A percentile compares a stretch with the other conserved stretches of the same genome.
Conservation (phyloP, 805 yeast genomes). For the Starmerella powellii region DNA sequence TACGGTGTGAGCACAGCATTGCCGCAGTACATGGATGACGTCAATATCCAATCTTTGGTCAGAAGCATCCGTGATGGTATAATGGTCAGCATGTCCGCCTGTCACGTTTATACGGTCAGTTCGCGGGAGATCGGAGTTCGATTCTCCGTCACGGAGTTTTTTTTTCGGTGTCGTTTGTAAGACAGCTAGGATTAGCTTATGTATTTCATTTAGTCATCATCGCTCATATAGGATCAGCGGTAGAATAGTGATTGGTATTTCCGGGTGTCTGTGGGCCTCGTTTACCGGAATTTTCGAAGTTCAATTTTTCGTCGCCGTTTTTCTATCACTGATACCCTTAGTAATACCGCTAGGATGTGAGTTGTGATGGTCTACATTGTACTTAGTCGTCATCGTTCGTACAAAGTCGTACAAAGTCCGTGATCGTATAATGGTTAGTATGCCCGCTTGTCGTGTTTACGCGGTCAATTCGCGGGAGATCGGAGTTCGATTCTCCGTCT, state of each 20-base stretch:
- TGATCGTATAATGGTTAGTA: constrained; percentile 18
- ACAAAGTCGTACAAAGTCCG: constrained; percentile 3
- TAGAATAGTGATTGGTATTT: too few species aligned
- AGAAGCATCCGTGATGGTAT: constrained; percentile 18
- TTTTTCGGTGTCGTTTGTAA: constrained; percentile 6
- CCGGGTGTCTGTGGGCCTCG: too few species aligned
- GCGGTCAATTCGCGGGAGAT: constrained; percentile 18
- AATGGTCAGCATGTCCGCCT: constrained; percentile 24
- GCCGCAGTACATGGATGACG: too few species aligned
- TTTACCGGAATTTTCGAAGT: not conserved
- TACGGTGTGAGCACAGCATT: too few species aligned
- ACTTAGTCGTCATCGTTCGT: too few species aligned
- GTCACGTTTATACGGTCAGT: constrained; percentile 16
- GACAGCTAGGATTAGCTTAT: not conserved
- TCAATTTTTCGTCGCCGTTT: too few species aligned
- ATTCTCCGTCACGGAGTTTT: constrained; percentile 22
- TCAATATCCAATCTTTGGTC: too few species aligned
- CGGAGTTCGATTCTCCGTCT: constrained; percentile 20
- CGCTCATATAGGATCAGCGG: too few species aligned
- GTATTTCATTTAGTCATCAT: too few species aligned
- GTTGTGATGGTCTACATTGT: too few species aligned
- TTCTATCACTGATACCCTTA: too few species aligned
- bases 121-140: constrained; percentile 24
- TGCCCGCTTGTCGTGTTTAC: constrained; percentile 16
- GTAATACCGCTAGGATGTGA: too few species aligned